Percentiles rank a stretch among this genome's conserved stretches.
Conservation (phyloP, 108 stramenopile genomes). For the Pseudonitzschia multistriata region DNA sequence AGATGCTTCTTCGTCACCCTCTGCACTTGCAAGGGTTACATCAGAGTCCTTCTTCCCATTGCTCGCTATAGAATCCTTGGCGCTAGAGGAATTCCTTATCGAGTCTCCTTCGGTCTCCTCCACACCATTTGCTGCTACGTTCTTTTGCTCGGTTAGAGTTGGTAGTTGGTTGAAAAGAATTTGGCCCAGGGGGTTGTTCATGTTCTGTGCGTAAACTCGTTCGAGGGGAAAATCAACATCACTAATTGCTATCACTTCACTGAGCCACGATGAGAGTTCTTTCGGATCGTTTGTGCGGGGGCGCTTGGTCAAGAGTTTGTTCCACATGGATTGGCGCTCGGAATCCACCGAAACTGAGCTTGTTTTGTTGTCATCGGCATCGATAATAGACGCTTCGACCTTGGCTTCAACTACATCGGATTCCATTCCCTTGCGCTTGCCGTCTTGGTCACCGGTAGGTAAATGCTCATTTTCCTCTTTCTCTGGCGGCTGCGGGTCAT, state of each 20-base stretch:
- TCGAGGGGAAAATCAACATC: slow-evolving; percentile 35
- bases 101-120: not conserved
- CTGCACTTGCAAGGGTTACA: not conserved
- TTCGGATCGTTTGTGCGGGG: slow-evolving; percentile 51
- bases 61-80: not conserved
- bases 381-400: not conserved
- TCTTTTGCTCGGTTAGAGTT: not conserved
- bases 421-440: slow-evolving; percentile 4
- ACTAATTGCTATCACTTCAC: slow-evolving; percentile 51
- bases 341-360: slow-evolving; percentile 15
- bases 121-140: not conserved
- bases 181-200: not conserved
- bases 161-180: not conserved
- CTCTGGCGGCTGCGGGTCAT: not conserved
- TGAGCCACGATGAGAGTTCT: slow-evolving; percentile 50
- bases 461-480: not conserved
- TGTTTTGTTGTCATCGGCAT: not conserved
- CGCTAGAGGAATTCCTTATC: not conserved
- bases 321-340: slow-evolving; percentile 43
- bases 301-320: slow-evolving; percentile 37
- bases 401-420: not conserved
- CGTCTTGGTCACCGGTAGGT: not conserved
- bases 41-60: not conserved
- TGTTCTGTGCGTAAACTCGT: not conserved
- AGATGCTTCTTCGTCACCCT: not conserved